Conservation (phyloP, 2,329 filamentous ascomycete genomes). For the Colletotrichum shisoi region DNA sequence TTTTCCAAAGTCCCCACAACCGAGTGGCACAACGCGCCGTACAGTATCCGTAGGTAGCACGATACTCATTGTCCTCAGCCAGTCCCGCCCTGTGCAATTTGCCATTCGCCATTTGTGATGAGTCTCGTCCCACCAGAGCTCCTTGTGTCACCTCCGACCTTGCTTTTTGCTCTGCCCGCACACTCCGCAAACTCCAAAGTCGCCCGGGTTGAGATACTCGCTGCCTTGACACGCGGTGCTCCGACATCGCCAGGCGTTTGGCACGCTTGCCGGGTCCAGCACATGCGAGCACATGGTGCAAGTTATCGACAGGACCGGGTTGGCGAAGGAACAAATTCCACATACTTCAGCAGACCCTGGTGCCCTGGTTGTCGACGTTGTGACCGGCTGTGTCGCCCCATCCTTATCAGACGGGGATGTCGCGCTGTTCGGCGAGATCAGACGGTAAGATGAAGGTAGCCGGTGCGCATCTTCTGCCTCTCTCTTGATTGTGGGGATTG, state of each 20-base stretch:
- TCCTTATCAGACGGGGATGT: neutral
- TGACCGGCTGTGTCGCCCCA: slow-evolving; percentile 14
- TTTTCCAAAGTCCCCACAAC: neutral
- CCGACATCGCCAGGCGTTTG: slow-evolving; percentile 70
- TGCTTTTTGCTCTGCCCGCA: slow-evolving; percentile 61
- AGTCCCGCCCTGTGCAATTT: neutral
- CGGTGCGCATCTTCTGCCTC: slow-evolving; percentile 14
- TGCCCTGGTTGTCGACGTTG: slow-evolving; percentile 19
- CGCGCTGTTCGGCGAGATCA: slow-evolving; percentile 2
- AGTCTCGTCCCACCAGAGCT: neutral
- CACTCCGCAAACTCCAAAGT: slow-evolving; percentile 73
- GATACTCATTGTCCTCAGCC: neutral
- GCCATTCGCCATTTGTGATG: neutral
- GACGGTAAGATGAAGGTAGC: neutral
- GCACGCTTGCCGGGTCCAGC: slow-evolving; percentile 61
- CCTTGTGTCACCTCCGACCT: slow-evolving; percentile 23
- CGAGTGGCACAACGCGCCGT: slow-evolving; percentile 7
- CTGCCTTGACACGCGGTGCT: slow-evolving; percentile 63
- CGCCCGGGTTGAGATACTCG: slow-evolving; percentile 72
- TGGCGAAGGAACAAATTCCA: slow-evolving; percentile 73
- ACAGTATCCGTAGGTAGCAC: neutral
- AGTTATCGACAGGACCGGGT: slow-evolving; percentile 61
- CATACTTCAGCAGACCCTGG: slow-evolving; percentile 53
- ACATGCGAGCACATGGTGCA: slow-evolving; percentile 78
- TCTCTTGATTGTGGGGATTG: slow-evolving; percentile 20